phyloP scores from a whole-genome alignment of 768 basidiomycete species.

The Hericium erinaceus region DNA sequence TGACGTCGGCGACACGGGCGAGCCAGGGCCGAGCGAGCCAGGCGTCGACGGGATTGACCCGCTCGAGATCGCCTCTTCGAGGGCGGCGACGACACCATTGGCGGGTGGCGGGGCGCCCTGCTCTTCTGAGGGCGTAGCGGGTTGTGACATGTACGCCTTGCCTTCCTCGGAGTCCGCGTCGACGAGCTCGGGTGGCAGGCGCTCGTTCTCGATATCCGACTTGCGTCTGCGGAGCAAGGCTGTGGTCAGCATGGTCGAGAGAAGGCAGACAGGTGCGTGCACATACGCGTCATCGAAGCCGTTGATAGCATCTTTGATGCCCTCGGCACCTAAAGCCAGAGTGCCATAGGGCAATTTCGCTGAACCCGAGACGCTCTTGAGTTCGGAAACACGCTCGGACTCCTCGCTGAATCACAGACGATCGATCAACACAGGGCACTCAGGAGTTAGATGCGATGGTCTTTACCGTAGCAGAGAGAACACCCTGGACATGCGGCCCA shows the following conservation, averaged over 20 bases:
- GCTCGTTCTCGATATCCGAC: constrained; percentile 98
- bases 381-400: constrained; percentile 93
- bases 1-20: constrained; percentile 16
- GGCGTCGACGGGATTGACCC: constrained; percentile 16
- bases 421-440: background rate
- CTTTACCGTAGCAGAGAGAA: constrained; percentile 86
- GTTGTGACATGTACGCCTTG: constrained; percentile 43
- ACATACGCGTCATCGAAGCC: constrained; percentile 95
- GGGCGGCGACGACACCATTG: constrained; percentile 22
- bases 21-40: constrained; percentile 15
- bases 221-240: constrained; percentile 52
- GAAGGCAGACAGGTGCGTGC: background rate
- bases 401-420: constrained; percentile 63
- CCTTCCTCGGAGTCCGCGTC: constrained; percentile 71
- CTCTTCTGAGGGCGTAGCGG: constrained; percentile 47
- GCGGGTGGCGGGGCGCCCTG: constrained; percentile 18
- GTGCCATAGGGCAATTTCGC: constrained; percentile 72
- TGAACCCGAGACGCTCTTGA: constrained; percentile 84
- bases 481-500: constrained; percentile 92
- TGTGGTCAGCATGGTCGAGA: background rate
- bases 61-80: constrained; percentile 22
- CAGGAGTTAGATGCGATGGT: constrained; percentile 19
- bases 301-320: constrained; percentile 89
- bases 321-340: constrained; percentile 82
- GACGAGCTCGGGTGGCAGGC: constrained; percentile 91